A percentile compares a stretch with the other conserved stretches of the same genome.
phyloP scores from a whole-genome alignment of 176 grass and related monocot species.

The Carex parvula region DNA sequence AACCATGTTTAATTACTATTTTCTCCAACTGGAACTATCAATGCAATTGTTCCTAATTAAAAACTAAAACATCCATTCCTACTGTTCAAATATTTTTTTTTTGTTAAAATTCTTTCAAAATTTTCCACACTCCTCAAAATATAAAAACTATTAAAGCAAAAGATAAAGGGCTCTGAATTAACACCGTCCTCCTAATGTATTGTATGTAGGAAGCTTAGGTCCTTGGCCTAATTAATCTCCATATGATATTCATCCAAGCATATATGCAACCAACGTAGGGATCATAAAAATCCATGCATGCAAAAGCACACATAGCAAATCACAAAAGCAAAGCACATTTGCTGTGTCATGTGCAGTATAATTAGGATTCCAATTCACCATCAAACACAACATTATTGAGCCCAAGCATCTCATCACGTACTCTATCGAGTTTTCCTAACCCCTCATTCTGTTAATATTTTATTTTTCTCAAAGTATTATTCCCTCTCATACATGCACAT shows the following conservation, averaged over 20 bases:
- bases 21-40: not conserved
- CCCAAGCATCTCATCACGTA: constrained; percentile 40
- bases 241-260: constrained; percentile 12
- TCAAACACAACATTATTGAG: constrained; percentile 62
- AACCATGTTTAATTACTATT: not conserved
- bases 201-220: not conserved
- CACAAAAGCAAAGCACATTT: constrained; percentile 26
- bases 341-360: constrained; percentile 10
- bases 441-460: constrained; percentile 34
- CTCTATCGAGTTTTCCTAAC: constrained; percentile 32
- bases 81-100: not conserved
- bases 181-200: not conserved
- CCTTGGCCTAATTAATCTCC: not conserved
- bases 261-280: not conserved
- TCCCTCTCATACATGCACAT: constrained; percentile 30
- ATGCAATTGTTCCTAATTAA: not conserved
- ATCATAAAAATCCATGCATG: constrained; percentile 14
- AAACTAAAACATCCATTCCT: not conserved
- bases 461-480: constrained; percentile 30
- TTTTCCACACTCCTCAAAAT: not conserved
- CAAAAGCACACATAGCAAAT: constrained; percentile 16
- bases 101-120: not conserved
- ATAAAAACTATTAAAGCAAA: not conserved
- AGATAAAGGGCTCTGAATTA: not conserved
- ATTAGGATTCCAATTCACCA: constrained; percentile 49